Evolutionary conservation across 306 rosid species (phyloP), one percentile per base, ranked within the genome.

Genomic region (Pterocarpus santalinus): DNA sequence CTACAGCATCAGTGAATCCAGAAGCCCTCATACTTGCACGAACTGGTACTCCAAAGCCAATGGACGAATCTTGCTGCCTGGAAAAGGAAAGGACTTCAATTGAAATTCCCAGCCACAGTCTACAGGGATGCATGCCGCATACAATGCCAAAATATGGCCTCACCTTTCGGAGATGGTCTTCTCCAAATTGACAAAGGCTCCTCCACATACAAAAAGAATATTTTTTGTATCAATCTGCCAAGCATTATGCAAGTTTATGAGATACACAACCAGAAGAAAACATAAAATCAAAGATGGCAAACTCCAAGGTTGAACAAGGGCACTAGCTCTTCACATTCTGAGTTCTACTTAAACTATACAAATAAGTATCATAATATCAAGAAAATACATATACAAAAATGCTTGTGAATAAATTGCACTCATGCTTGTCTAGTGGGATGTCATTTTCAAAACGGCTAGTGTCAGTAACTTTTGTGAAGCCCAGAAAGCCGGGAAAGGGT

Each of bases 11-110:
- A 17, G 77, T 83, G 76, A 85, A 79, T 77, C 81, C 84, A 70
- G 75, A 76, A 60, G 77, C 72, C 72, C 86, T 87, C 90, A 88
- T 87, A 86, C 87, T 88, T 72, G 91, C 83, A 73, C 90, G 89
- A 81, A 91, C 91, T 17, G 91, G 97, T 34, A 87, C 93, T 80
- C 97, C 94, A 84, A 91, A 89, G 38, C 97, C 93, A 71, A 91
- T 91, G 78, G 97, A 91, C n/a, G 97, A 91, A 83, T 88, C 92
- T 83, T 91, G 92, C 73, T 14, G 78, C 82, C 96, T 91, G 80
- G 39, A 81, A 74, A 81, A 83, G 60, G 33, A 77, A 65, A 13
- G 7, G 3, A 64, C 44, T 2, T 76, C 58, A 62, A 43, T 11
- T 22, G 47, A 32, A 63, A 69, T 63, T 39, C 79, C 43, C 6